Evolutionary conservation across 169 alveolate species (phyloP), one percentile per base, ranked within the genome.

Genomic region (Theileria orientalis): DNA sequence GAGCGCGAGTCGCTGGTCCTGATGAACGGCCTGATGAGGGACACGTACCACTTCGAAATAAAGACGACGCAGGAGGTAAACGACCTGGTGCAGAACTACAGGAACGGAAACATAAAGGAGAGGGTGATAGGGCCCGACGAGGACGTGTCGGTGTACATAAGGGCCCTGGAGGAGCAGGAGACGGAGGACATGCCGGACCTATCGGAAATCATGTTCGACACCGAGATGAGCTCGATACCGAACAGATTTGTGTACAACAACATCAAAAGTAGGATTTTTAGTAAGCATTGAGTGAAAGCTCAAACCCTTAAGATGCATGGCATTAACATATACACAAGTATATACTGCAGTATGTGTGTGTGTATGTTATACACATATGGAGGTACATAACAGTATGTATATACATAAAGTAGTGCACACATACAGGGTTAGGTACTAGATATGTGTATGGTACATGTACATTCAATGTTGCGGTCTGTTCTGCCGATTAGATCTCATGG

Each of bases 51-150:
- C 76, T 82, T 37, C 33, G 89, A 82, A 44, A 66, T 82, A 7
- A 82, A 82, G 46, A 82, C 84, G 32, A 73, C 84, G n/a, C 84
- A 82, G 42, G 85, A 82, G 37, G 89, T 82, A 3, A 19, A 21
- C n/a, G 84, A 72, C 9, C 80, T 82, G 1, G 85, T 82, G 21
- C 68, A 64, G 56, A 74, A 63, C 44, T 82, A 67, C 49, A 56
- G 85, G 19, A 66, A 66, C 33, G 89, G 89, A 16, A 62, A 73
- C 46, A 82, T 82, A 1, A 74, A 74, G 69, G 89, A 82, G 44
- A 69, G 89, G 11, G 69, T 82, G 16, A 52, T 82, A 25, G 89
- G 89, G 14, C 89, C 85, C 23, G 89, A 82, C 44, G 89, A 82
- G 29, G 85, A 82, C 60, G 76, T 82, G 9, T 21, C 25, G 29